Base-by-base conservation (phyloP, 2,329 filamentous ascomycete species). In the Arthrobotrys entomopaga region DNA sequence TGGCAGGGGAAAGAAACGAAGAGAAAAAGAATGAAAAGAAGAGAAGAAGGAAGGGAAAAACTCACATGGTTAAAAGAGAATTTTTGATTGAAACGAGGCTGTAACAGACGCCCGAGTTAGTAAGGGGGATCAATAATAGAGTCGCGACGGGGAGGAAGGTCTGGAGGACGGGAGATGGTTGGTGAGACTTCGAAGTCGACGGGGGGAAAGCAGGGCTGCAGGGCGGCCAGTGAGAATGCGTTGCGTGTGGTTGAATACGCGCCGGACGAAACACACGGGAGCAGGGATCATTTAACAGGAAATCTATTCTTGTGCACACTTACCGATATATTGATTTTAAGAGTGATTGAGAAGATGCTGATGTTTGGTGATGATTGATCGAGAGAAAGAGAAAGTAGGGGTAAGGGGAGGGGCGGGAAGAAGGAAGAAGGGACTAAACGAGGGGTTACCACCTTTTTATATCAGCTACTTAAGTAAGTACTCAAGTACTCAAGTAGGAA, bases 31-130 rank as follows among this genome's bases (percentile, higher is more conserved):
- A 59, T 22, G 20, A 29, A 50, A 16, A 34, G 54, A 43, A 13
- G 42, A 19, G 16, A 19, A 40, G 29, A 48, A 29, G 26, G 48
- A 53, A 65, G 20, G 16, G 57, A 10, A 19, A 34, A 13, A 66
- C 69, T 66, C 54, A 73, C 69, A 73, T 73, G 69, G 60, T 65
- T 72, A 60, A 20, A 7, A 42, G 43, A 8, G 46, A 43, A n/a
- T 15, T 24, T 42, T 54, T 42, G 24, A 22, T 8, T 64, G 66
- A 71, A 71, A 71, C 66, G 53, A 63, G 59, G 66, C 66, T 71
- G 65, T 29, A 58, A 70, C 58, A 63, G 65, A 49, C 57, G 65
- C 65, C 42, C 15, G 8, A 19, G 42, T 19, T 19, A 46, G 42
- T 19, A 6, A 46, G 11, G 29, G 10, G 29, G 29, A 34, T 46